phyloP scores from a whole-genome alignment of 1,139 yeast species.

The Nakaseomyces sp. region DNA sequence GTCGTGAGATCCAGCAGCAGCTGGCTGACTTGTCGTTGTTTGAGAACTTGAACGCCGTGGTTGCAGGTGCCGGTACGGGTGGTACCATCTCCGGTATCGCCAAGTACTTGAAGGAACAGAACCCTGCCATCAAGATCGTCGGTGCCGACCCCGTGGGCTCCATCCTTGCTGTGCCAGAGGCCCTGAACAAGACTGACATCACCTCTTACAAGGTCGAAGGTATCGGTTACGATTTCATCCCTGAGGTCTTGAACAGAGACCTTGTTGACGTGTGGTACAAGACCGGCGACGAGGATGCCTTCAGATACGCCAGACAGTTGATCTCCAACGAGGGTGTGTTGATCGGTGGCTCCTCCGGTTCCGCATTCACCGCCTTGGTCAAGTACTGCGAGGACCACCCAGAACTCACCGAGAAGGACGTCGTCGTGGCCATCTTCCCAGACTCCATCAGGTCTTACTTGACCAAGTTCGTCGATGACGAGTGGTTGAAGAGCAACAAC shows the following conservation, averaged over 20 bases:
- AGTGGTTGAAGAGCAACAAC: constrained; percentile 80
- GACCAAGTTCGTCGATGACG: constrained; percentile 84
- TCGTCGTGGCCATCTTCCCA: constrained; percentile 75
- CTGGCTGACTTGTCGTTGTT: constrained; percentile 35
- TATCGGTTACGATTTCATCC: constrained; percentile 84
- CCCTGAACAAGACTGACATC: constrained; percentile 49
- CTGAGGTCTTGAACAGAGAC: constrained; percentile 65
- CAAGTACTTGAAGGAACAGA: constrained; percentile 64
- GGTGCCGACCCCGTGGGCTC: constrained; percentile 90
- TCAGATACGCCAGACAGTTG: constrained; percentile 72
- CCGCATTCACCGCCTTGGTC: constrained; percentile 75
- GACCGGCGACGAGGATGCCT: constrained; percentile 77
- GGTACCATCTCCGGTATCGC: constrained; percentile 87
- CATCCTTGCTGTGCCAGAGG: constrained; percentile 71
- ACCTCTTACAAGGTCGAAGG: constrained; percentile 80
- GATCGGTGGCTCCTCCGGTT: constrained; percentile 84
- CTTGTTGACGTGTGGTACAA: constrained; percentile 75
- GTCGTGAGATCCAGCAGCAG: constrained; percentile 80
- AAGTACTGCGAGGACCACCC: constrained; percentile 55
- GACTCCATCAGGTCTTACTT: constrained; percentile 82
- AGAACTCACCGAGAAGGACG: constrained; percentile 60
- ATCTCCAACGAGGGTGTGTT: constrained; percentile 80
- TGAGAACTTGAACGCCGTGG: constrained; percentile 64
- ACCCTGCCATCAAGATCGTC: constrained; percentile 51
- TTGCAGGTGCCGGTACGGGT: constrained; percentile 91